Evolutionary conservation across 179 eudicot species (phyloP), one percentile per base, ranked within the genome.

Genomic region (Gypsophila paniculata): DNA sequence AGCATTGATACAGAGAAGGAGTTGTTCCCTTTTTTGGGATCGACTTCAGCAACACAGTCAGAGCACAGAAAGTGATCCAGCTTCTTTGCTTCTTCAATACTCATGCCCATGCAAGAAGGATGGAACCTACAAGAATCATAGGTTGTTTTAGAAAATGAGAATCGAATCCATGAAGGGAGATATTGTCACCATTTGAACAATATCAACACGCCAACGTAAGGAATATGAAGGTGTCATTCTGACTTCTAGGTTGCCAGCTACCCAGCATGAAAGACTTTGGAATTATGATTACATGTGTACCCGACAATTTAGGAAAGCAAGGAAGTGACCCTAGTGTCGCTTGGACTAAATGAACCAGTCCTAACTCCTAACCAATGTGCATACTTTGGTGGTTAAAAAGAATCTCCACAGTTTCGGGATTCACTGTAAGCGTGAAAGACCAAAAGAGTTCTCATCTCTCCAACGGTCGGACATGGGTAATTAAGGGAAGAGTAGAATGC

Each of bases 61-160:
- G 90, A 81, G 72, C 96, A 90, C 39, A 86, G 71, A 67, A 89
- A 90, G 72, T 85, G 91, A 70, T 87, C 95, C 81, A 87, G 63
- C 81, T 82, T 89, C 79, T 91, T 91, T 10, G 96, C 96, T 82
- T 89, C 91, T 71, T 90, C 96, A 60, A 86, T 89, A 39, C 87
- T 83, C 89, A 90, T 89, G 44, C 90, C 91, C 95, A 90, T 90
- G 73, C 96, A 89, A 65, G 85, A 75, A 65, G 95, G 96, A 83
- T 90, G 96, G 71, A 89, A 90, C 96, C 96, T 90, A 80, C 80
- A 77, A 73, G 63, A 67, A 55, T 21, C 32, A 65, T 7, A 17
- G 12, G n/a, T 46, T 60, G n/a, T 22, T 44, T 70, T 38, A 76
- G 61, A 72, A 23, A 55, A n/a, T 52, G 52, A 72, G 34, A 53